Evolutionary conservation across 164 flowering plant species (phyloP).

Genomic region (Aristolochia californica): DNA sequence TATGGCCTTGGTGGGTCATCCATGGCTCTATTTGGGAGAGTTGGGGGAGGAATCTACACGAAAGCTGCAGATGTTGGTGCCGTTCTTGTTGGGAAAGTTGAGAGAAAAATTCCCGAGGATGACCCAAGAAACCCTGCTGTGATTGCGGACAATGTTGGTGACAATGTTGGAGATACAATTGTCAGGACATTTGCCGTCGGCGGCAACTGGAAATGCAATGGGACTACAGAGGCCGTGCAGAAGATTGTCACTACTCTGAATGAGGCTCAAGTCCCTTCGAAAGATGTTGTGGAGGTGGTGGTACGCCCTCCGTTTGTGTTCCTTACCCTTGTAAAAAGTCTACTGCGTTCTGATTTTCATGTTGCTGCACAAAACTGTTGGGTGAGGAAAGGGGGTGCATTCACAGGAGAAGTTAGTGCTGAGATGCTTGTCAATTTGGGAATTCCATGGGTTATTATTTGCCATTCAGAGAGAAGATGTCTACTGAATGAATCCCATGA

Average conservation of each 20-base stretch:
- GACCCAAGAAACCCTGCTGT: slow-evolving; percentile 88
- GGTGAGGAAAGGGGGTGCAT: slow-evolving; percentile 89
- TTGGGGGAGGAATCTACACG: slow-evolving; percentile 80
- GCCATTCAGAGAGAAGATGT: slow-evolving; percentile 75
- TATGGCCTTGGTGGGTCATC: slow-evolving; percentile 88
- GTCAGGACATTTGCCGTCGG: slow-evolving; percentile 82
- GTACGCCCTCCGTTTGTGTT: slow-evolving; percentile 78
- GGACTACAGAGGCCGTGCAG: slow-evolving; percentile 73
- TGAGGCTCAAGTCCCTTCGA: slow-evolving; percentile 63
- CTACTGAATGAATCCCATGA: slow-evolving; percentile 56
- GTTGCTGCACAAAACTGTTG: slow-evolving; percentile 88
- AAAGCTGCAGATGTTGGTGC: slow-evolving; percentile 94
- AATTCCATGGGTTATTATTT: slow-evolving; percentile 78
- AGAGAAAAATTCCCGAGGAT: slow-evolving; percentile 85
- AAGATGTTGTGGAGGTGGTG: slow-evolving; percentile 77
- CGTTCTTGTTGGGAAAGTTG: slow-evolving; percentile 89
- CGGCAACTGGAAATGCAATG: slow-evolving; percentile 98
- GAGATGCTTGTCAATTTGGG: slow-evolving; percentile 78
- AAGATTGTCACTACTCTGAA: slow-evolving; percentile 58
- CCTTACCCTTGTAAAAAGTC: slow-evolving; percentile 43
- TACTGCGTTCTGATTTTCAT: slow-evolving; percentile 50
- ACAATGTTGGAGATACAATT: slow-evolving; percentile 29
- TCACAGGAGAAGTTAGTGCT: slow-evolving; percentile 75
- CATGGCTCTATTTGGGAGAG: slow-evolving; percentile 86
- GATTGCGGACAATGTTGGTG: no score